These are phyloP conservation scores for Penicillium sp. DNA, from an alignment of 2,329 filamentous ascomycete species.

Conservation along the genomic window DNA sequence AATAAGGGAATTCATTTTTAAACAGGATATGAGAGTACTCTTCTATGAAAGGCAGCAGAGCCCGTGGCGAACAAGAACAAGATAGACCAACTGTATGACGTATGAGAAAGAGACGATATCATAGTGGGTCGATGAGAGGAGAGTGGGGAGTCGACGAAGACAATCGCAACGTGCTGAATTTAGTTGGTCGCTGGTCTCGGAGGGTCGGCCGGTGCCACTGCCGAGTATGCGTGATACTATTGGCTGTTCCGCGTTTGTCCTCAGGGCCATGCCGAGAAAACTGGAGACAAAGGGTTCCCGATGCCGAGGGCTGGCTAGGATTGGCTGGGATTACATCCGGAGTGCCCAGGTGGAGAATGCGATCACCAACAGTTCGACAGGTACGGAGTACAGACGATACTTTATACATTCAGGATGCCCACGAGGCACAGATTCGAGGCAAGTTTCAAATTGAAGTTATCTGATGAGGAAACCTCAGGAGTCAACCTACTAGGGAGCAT, in stretches of 20 bases:
- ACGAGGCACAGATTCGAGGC: no score
- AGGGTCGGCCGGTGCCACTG: constrained; percentile 11
- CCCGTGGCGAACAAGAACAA: constrained; percentile 21
- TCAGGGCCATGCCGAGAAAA: constrained; percentile 7
- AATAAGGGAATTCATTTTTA: background rate
- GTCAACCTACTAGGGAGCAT: no score
- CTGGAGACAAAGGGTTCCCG: constrained; percentile 4
- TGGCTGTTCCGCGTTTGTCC: constrained; percentile 1
- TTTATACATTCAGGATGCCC: no score
- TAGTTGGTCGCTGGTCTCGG: background rate
- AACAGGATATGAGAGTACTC: background rate
- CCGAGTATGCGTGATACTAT: background rate
- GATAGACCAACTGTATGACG: constrained; percentile 19
- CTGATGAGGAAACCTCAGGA: no score
- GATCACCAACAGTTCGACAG: no score
- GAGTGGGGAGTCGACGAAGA: background rate
- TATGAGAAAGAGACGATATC: constrained; percentile 15
- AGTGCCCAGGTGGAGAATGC: no score
- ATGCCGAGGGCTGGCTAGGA: constrained; percentile 2
- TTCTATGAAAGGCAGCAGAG: background rate
- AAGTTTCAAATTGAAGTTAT: no score
- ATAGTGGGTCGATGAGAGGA: constrained; percentile 16
- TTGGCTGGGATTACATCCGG: no score
- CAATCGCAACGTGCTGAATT: background rate
- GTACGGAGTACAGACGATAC: no score